Base-by-base conservation (phyloP, 108 stramenopile genomes). In the Cyclotella kingstonii region DNA sequence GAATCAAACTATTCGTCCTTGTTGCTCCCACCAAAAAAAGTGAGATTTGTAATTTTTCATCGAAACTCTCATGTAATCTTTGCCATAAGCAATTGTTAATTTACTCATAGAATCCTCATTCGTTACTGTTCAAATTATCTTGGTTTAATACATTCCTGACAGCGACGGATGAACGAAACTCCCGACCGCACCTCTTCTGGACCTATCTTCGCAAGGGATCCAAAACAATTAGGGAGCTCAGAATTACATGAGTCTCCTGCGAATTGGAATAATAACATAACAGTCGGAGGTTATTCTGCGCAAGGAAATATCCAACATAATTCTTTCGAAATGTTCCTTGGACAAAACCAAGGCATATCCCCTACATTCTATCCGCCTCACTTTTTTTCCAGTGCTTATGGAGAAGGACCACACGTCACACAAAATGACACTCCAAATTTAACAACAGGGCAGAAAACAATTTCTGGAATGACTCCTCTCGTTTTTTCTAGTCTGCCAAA, bases 401-500 rank as follows among this genome's bases (percentile, higher is more conserved):
- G 33, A 3, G 15, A 39, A 6, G 56, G 10, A 35, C 19, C 41
- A 46, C 15, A 46, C 21, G 42, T 22, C 44, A 25, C 12, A 27
- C 26, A 42, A 10, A 14, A 42, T 25, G 41, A 2, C 18, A 19
- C 52, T 18, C 22, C 18, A 25, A 17, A 53, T 21, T 4, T 26
- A 9, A 2, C 7, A 5, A 35, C 25, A 35, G 52, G 35, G 33
- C 52, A 36, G 3, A 53, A 15, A 43, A 54, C n/a, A n/a, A n/a
- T 65, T 3, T 68, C 67, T 26, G 67, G 67, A 11, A 68, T 68
- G 67, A 68, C 67, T 3, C 67, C 67, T 22, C 56, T 68, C 25
- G 46, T 48, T 28, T 59, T 68, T 42, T 18, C n/a, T 27, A 46
- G 30, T 25, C 39, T 54, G 47, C 47, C 45, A 0, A 0, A 40